Percentiles rank a stretch among this genome's conserved stretches.
These are phyloP conservation scores for Perkinsus olseni DNA, from an alignment of 169 alveolate species.

Conservation along the genomic window DNA sequence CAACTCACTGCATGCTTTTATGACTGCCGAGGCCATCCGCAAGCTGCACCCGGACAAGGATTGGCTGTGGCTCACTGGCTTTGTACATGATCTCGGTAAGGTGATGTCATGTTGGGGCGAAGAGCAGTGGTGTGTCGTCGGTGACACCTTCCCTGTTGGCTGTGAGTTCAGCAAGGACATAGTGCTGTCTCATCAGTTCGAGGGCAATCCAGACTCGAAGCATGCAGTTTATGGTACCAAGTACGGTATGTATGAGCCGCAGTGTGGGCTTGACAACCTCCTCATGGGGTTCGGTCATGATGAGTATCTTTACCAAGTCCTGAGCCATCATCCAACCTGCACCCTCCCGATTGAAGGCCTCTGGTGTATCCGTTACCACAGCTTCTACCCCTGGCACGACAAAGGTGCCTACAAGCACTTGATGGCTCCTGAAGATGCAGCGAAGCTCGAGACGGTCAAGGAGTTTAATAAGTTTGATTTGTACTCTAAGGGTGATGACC, in stretches of 20 bases:
- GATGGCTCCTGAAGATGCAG: constrained; percentile 1
- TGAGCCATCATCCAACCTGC: constrained; percentile 18
- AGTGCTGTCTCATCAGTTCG: constrained; percentile 10
- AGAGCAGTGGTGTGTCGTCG: constrained; percentile 21
- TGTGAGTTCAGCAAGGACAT: constrained; percentile 11
- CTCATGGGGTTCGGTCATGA: constrained; percentile 27
- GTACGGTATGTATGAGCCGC: constrained; percentile 21
- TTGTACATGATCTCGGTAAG: not conserved
- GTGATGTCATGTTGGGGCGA: not conserved
- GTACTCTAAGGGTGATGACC: constrained; percentile 28
- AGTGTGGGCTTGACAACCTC: constrained; percentile 22
- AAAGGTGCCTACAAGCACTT: constrained; percentile 30
- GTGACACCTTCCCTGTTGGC: constrained; percentile 27
- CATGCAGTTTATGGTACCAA: not conserved
- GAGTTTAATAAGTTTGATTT: constrained; percentile 35
- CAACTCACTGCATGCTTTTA: constrained; percentile 32
- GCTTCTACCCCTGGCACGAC: constrained; percentile 38
- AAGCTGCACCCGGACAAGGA: constrained; percentile 31
- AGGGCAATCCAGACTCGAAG: constrained; percentile 22
- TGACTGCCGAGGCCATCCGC: constrained; percentile 35
- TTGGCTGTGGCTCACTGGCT: constrained; percentile 20
- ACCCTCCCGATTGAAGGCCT: constrained; percentile 24
- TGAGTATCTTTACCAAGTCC: constrained; percentile 31
- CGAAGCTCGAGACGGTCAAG: not conserved
- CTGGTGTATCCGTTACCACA: constrained; percentile 30